phyloP scores from a whole-genome alignment of 305 asterid genomes.

The Solanum aculeatissimum region DNA sequence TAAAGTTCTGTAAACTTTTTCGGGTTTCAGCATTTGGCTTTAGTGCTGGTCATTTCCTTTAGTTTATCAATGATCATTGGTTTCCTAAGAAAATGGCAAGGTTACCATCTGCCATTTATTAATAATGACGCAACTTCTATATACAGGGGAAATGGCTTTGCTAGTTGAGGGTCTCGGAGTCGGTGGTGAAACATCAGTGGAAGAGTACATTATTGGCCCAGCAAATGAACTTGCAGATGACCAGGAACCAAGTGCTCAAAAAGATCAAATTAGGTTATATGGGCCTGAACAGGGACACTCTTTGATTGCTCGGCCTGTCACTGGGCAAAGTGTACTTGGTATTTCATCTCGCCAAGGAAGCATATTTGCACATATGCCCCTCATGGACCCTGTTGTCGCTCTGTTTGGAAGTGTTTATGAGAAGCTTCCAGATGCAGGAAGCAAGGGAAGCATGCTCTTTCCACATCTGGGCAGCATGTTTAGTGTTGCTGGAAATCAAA shows the following conservation, averaged over 20 bases:
- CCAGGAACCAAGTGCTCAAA: slow-evolving; percentile 7
- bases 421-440: slow-evolving; percentile 27
- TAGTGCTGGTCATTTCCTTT: background rate
- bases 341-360: slow-evolving; percentile 26
- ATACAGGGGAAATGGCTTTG: slow-evolving; percentile 31
- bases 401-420: slow-evolving; percentile 30
- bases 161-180: slow-evolving; percentile 32
- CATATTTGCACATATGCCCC: slow-evolving; percentile 11
- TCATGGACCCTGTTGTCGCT: slow-evolving; percentile 29
- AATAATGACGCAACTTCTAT: background rate
- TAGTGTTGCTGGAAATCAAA: slow-evolving; percentile 20
- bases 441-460: slow-evolving; percentile 34
- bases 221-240: slow-evolving; percentile 16
- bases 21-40: background rate
- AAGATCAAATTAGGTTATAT: slow-evolving; percentile 21
- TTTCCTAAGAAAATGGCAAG: background rate
- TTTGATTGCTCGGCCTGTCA: slow-evolving; percentile 28
- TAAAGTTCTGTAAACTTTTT: background rate
- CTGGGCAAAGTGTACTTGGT: slow-evolving; percentile 20
- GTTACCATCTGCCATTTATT: background rate
- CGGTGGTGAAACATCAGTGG: slow-evolving; percentile 25
- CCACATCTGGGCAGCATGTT: slow-evolving; percentile 34
- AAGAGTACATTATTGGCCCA: slow-evolving; percentile 23
- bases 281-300: slow-evolving; percentile 22
- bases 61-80: background rate